Evolutionary conservation across 139 green algal species (phyloP).

Genomic region (Coelastrella sp.): DNA sequence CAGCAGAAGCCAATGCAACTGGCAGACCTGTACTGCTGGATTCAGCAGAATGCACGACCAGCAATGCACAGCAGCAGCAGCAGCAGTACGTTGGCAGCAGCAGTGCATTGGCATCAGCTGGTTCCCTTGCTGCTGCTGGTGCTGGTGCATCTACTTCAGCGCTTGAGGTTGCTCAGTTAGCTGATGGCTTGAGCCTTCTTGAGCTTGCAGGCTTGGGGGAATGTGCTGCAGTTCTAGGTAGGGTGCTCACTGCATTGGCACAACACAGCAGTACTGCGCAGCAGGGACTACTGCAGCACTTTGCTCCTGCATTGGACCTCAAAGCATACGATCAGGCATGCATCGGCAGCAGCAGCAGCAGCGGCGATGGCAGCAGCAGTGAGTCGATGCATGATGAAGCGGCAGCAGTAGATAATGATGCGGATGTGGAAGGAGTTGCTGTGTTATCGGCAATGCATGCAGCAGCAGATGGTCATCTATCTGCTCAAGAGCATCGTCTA

Average conservation of each 20-base stretch:
- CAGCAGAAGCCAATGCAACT: slow-evolving; percentile 30
- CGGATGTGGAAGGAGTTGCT: background rate
- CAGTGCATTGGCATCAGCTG: too few species aligned
- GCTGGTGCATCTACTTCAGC: slow-evolving; percentile 7
- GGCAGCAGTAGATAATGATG: background rate
- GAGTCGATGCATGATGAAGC: background rate
- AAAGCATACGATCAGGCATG: slow-evolving; percentile 39
- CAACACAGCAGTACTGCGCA: slow-evolving; percentile 60
- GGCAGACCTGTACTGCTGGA: slow-evolving; percentile 28
- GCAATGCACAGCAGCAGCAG: slow-evolving; percentile 14
- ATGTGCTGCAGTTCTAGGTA: slow-evolving; percentile 56
- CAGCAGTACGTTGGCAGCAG: background rate
- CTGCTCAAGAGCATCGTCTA: slow-evolving; percentile 28
- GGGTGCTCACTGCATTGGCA: slow-evolving; percentile 70
- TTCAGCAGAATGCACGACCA: background rate
- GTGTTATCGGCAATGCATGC: slow-evolving; percentile 5
- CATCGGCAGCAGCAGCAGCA: background rate
- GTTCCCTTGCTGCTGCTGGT: too few species aligned
- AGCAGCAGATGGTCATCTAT: background rate
- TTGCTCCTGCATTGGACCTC: slow-evolving; percentile 59
- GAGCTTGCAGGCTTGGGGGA: slow-evolving; percentile 35
- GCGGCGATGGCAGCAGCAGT: background rate
- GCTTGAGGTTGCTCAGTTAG: slow-evolving; percentile 41
- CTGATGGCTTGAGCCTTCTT: slow-evolving; percentile 53
- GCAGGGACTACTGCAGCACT: slow-evolving; percentile 66